Base-by-base conservation (phyloP, 257 asterid species). In the Nicotiana tomentosiformis region DNA sequence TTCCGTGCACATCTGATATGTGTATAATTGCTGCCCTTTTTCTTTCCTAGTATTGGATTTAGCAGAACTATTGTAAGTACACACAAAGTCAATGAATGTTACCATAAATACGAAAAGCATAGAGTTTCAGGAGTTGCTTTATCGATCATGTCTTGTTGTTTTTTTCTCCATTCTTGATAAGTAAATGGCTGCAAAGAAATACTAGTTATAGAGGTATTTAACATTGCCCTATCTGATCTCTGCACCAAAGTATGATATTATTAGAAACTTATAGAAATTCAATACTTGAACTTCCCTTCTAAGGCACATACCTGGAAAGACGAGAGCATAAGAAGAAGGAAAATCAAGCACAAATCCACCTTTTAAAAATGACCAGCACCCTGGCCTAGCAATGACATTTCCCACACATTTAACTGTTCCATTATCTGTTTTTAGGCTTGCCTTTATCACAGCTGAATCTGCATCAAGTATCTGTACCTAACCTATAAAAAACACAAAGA, bases 1-100 rank as follows among this genome's bases (percentile, higher is more conserved):
- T 35, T 14, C 94, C 91, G 1, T 88, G 77, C 7, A 49, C 66
- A 65, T 84, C 87, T 20, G 90, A 86, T 20, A 88, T 87, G 56
- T 89, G 90, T 77, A 91, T 82, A 14, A 77, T 82, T 30, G 83
- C 89, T 0, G 79, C 81, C 7, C 90, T 86, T 72, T 90, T 88
- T 64, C 94, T 83, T 64, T 69, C 89, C 91, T 89, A 83, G 33
- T 1, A 7, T 81, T 16, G 6, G 23, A 20, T 18, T 61, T 39
- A 10, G 49, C 55, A 23, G 56, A 29, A 18, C 2, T 46, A 72
- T 37, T 20, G 9, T 0, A 18, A 57, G n/a, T 20, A 16, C 49
- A 23, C 26, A 23, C 26, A 23, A 23, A 23, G 26, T 23, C 26
- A 23, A 23, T 23, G 26, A 23, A 23, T 23, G 26, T 23, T 23